Evolutionary conservation across 139 green algal species (phyloP), one percentile per base, ranked within the genome.

Genomic region (Coelastrella sp.): DNA sequence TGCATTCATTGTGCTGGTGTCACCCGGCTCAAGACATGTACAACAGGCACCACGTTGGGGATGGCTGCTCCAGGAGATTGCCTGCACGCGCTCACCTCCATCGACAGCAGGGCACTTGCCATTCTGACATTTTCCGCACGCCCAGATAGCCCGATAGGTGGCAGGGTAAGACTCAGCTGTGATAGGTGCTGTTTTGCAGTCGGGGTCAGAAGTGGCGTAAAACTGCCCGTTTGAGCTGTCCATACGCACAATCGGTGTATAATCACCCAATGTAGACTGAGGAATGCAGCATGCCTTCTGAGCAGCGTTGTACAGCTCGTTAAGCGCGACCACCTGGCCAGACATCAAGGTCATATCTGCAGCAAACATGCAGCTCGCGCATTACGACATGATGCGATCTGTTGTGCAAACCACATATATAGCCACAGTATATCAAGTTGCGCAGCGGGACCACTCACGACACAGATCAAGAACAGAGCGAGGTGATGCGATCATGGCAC

Each of bases 291-390:
- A 87, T 25, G 61, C 78, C 25, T 25, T 27, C 61, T 87, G 78
- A 24, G 25, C 61, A 25, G 82, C 82, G 25, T 76, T 78, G 27
- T 87, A 87, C 15, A 87, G 82, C 61, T 87, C 82, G 12, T 14
- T 17, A 14, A 87, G 24, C 24, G 24, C 27, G 60, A 87, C 61
- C 6, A 87, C 82, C 63, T 87, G 82, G 11, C 82, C 82, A 56
- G 60, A 78, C 82, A 87, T 87, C 25, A 87, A 61, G 11, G 82
- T 87, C 82, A 87, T 87, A 8, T 86, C 81, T 86, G 81, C 81
- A 84, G 56, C 56, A 66, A 11, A 19, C 63, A 70, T 49, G 35
- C 35, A 49, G 35, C 35, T 49, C 35, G 35, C 3, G 35, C 35
- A 49, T 49, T 3, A 49, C 35, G 35, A 49, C 35, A 49, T 49